phyloP scores from a whole-genome alignment of 1,284 basidiomycete species.

The Boletus nobilissimus region DNA sequence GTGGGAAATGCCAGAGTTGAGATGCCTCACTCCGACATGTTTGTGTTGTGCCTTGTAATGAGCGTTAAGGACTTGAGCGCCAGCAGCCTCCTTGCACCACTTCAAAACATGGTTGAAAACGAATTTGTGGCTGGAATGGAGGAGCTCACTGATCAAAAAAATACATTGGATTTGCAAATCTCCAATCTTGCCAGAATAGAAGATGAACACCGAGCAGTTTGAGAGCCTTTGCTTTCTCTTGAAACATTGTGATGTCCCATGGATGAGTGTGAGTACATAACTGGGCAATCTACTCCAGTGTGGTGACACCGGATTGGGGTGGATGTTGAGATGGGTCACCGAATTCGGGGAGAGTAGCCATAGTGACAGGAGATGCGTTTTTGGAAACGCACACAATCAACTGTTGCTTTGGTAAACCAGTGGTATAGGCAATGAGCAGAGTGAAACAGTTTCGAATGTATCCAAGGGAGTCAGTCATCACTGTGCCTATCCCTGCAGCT shows the following conservation, averaged over 20 bases:
- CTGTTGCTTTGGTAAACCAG: no score
- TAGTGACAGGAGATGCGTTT: no score
- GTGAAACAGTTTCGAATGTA: background rate
- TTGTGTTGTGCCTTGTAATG: background rate
- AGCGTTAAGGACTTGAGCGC: background rate
- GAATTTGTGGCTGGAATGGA: background rate
- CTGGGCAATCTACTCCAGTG: no score
- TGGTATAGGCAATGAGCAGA: background rate
- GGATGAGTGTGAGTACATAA: no score
- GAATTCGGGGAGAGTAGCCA: no score
- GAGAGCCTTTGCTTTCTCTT: background rate
- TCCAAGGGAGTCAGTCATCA: background rate
- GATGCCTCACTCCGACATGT: background rate
- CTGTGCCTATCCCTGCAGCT: background rate
- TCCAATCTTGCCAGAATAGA: background rate
- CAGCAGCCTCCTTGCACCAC: conserved; percentile 16
- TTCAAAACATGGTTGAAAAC: background rate
- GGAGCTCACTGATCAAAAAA: background rate
- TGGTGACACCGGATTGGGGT: no score
- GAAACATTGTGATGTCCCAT: background rate
- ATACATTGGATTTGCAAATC: background rate
- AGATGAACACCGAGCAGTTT: background rate
- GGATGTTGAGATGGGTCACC: no score
- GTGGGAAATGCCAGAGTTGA: background rate
- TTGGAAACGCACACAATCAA: no score